Percentiles rank a stretch among this genome's conserved stretches.
Conservation (phyloP, 2,329 filamentous ascomycete species). For the Aureobasidium musti region DNA sequence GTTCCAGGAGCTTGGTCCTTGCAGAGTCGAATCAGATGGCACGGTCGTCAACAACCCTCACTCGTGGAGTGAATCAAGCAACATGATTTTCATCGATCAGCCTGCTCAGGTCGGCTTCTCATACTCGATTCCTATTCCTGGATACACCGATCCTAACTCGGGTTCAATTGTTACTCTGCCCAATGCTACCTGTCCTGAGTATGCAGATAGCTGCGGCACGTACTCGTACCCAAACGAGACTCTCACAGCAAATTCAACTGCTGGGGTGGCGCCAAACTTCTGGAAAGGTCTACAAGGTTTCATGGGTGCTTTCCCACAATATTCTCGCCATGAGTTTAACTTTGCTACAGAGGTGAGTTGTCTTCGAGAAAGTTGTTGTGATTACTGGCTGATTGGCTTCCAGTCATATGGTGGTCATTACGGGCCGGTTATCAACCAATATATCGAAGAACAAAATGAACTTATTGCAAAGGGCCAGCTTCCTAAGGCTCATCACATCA, state of each 20-base stretch:
- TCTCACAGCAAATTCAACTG: conserved; percentile 56
- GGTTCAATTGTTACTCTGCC: conserved; percentile 49
- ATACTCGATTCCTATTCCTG: conserved; percentile 52
- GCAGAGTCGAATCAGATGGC: conserved; percentile 50
- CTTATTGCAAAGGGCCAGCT: conserved; percentile 33
- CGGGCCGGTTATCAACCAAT: conserved; percentile 38
- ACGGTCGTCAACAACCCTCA: conserved; percentile 61
- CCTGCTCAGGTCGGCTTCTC: conserved; percentile 62
- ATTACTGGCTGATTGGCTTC: neutral
- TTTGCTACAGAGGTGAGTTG: conserved; percentile 36
- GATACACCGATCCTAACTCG: conserved; percentile 41
- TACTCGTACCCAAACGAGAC: conserved; percentile 56
- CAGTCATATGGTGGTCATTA: conserved; percentile 39
- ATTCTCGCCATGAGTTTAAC: conserved; percentile 40
- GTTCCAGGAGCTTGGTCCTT: conserved; percentile 57
- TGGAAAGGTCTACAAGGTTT: conserved; percentile 65
- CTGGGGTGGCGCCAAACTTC: conserved; percentile 58
- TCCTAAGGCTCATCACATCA: conserved; percentile 40
- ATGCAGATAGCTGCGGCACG: conserved; percentile 56
- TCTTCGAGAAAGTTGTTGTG: too few species aligned
- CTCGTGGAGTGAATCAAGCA: conserved; percentile 64
- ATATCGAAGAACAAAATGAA: conserved; percentile 31
- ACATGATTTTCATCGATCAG: conserved; percentile 72
- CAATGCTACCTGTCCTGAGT: conserved; percentile 54
- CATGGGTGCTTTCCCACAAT: conserved; percentile 59